Conservation (phyloP, 768 basidiomycete genomes). For the Suillus americanus region DNA sequence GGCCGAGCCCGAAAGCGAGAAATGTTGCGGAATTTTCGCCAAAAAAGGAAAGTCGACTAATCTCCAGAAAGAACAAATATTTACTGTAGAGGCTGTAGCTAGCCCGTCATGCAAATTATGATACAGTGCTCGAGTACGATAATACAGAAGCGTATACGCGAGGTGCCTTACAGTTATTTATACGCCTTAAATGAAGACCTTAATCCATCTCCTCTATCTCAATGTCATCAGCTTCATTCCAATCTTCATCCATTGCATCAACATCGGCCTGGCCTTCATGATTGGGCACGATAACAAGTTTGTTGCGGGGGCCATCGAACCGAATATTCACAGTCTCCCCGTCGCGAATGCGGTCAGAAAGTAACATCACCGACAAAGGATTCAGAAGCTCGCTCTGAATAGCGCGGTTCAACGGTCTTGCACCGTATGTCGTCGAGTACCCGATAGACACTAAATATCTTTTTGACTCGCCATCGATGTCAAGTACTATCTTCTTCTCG, state of each 20-base stretch:
- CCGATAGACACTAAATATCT: slow-evolving; percentile 73
- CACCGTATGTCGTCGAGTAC: slow-evolving; percentile 84
- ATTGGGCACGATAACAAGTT: slow-evolving; percentile 76
- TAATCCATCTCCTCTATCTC: slow-evolving; percentile 68
- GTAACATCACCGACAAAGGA: slow-evolving; percentile 81
- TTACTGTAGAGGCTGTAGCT: background rate
- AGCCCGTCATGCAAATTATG: background rate
- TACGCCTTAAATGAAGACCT: slow-evolving; percentile 8
- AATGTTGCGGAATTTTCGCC: slow-evolving; percentile 1
- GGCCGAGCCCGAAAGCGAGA: slow-evolving; percentile 4
- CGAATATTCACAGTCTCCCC: slow-evolving; percentile 73
- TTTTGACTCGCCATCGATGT: slow-evolving; percentile 75
- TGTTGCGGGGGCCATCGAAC: slow-evolving; percentile 83
- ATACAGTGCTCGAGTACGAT: background rate
- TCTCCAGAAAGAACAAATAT: background rate
- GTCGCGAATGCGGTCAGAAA: slow-evolving; percentile 80
- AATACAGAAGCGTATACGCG: background rate
- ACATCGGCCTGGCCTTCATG: slow-evolving; percentile 55
- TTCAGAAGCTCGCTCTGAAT: slow-evolving; percentile 94
- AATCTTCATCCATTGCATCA: slow-evolving; percentile 61
- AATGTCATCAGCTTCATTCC: slow-evolving; percentile 45
- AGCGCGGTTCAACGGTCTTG: slow-evolving; percentile 86
- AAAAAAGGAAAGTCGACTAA: slow-evolving; percentile 15
- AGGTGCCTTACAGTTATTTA: slow-evolving; percentile 5
- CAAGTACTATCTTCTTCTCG: slow-evolving; percentile 77